Conservation (phyloP, 2,329 filamentous ascomycete genomes). For the Dactylellina drechsleri region DNA sequence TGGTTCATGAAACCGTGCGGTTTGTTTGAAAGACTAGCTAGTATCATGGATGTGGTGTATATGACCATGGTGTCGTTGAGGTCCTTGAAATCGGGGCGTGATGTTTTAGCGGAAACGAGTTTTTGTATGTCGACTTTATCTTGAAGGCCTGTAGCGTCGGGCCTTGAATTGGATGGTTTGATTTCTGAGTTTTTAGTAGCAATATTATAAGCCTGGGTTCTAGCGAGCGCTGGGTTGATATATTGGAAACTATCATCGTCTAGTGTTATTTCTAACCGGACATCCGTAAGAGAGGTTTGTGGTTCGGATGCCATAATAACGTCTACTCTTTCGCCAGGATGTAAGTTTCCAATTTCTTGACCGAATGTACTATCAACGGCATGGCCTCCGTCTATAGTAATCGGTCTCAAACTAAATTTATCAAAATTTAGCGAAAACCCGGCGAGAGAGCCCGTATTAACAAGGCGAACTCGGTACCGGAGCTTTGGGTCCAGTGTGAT, state of each 20-base stretch:
- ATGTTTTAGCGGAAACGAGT: no score
- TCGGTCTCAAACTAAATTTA: neutral
- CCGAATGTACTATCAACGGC: neutral
- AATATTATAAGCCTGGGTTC: neutral
- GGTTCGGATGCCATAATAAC: neutral
- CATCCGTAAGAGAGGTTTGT: neutral
- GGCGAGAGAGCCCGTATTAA: no score
- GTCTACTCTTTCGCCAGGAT: neutral
- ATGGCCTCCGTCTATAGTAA: neutral
- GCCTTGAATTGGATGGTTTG: no score
- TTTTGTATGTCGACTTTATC: no score
- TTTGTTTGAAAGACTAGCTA: slow-evolving; percentile 3
- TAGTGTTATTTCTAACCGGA: neutral
- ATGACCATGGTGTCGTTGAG: neutral
- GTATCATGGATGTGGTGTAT: neutral
- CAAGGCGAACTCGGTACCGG: no score
- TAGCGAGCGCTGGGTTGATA: neutral
- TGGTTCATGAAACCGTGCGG: slow-evolving; percentile 2
- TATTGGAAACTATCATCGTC: slow-evolving; percentile 3
- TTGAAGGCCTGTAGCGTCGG: no score
- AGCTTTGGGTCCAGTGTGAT: no score
- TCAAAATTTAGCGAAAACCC: no score
- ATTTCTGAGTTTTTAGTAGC: no score
- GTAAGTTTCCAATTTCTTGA: slow-evolving; percentile 1
- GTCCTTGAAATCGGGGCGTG: no score